Base-by-base conservation (phyloP, 192 early-diverging fungal genomes). In the Coemansia sp. region DNA sequence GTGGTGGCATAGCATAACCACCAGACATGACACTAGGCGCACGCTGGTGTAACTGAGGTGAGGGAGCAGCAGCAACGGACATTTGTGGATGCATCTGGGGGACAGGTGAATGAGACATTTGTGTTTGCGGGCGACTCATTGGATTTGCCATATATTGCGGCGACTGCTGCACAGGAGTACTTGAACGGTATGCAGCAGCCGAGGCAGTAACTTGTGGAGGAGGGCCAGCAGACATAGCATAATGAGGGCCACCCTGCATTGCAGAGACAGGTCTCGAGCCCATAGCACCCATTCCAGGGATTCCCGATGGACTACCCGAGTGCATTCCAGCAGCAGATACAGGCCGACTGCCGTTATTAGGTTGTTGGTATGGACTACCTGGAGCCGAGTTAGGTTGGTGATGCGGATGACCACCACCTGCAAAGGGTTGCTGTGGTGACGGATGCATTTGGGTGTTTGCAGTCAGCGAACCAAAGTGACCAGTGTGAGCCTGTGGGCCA, bases 401-500 rank as follows among this genome's bases (percentile, higher is more conserved):
- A 38, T 54, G 54, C 31, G 58, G 68, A 44, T 75, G 65, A 8
- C 34, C 34, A 1, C 8, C 34, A 27, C 51, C 51, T 3, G 51
- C 51, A 53, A 53, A 53, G 10, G 31, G 52, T 18, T 63, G 67
- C 30, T 58, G 68, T 3, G 64, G 64, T 38, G 51, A 58, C 38
- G 62, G 52, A 14, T 60, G 67, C 51, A 69, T 65, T 51, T 78
- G 76, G 2, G 68, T 26, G 25, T 58, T 67, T 8, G n/a, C 76
- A 0, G 76, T 70, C 47, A 79, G 60, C n/a, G 76, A 67, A 19
- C 71, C 71, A 34, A 79, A 73, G 7, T 73, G 65, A 5, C 76
- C 76, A 5, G 71, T 73, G 27, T 70, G 68, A 6, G 59, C 60
- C 7, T 30, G 48, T 1, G 69, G 55, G 19, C 54, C 70, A 18